A percentile compares a stretch with the other conserved stretches of the same genome.
Evolutionary conservation across 768 basidiomycete species (phyloP).

Genomic region (Vararia minispora): DNA sequence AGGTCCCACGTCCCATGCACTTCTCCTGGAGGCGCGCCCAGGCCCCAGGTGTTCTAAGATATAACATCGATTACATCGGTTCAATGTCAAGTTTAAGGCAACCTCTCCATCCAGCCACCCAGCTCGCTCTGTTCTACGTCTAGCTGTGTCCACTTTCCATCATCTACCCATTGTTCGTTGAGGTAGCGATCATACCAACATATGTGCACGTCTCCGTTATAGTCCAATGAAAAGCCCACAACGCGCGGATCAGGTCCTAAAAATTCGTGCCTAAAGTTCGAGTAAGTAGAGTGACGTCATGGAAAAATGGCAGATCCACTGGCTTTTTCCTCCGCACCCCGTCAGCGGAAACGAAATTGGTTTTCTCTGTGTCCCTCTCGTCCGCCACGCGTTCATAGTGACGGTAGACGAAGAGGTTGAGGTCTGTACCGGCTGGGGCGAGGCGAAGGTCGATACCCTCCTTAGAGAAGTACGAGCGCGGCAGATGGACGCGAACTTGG

Average conservation of each 20-base stretch:
- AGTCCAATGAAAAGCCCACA: constrained; percentile 29
- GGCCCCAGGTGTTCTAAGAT: too few species aligned
- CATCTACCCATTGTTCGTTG: constrained; percentile 32
- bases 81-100: too few species aligned
- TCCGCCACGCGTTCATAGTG: constrained; percentile 17
- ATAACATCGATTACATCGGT: too few species aligned
- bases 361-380: constrained; percentile 13
- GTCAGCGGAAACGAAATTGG: constrained; percentile 27
- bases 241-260: constrained; percentile 33
- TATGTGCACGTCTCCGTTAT: constrained; percentile 27
- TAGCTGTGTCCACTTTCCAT: constrained; percentile 27
- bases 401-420: constrained; percentile 28
- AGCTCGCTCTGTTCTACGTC: constrained; percentile 23
- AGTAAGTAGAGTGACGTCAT: not conserved
- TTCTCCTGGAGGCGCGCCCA: too few species aligned
- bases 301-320: constrained; percentile 1
- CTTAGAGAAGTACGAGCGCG: constrained; percentile 26
- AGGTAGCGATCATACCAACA: constrained; percentile 35
- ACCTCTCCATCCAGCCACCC: constrained; percentile 30
- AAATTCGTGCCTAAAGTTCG: constrained; percentile 27
- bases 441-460: constrained; percentile 25
- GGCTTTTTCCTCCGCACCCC: constrained; percentile 22
- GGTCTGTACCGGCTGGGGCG: constrained; percentile 22
- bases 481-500: constrained; percentile 26
- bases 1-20: too few species aligned